Conservation (phyloP, 805 yeast species). For the Candida fluviatilis region DNA sequence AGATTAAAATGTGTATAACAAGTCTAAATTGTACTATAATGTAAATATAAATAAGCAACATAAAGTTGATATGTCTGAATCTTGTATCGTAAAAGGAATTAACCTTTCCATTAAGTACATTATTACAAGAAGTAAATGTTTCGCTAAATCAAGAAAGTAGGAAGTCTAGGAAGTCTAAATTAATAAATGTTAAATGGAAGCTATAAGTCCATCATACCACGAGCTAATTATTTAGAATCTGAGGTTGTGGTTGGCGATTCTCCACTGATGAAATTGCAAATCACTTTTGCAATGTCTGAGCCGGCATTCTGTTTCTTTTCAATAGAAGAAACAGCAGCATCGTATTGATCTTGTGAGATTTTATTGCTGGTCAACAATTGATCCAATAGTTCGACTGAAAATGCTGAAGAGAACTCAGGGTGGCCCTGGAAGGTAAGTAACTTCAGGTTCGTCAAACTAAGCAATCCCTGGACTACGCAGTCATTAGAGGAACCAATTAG, state of each 20-base stretch:
- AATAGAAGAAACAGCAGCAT: conserved; percentile 26
- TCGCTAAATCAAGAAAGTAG: no score
- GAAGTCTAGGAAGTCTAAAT: no score
- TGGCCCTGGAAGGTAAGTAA: conserved; percentile 82
- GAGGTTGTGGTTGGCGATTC: no score
- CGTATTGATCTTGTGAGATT: conserved; percentile 22
- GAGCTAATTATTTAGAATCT: no score
- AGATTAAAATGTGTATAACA: background rate
- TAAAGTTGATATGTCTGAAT: no score
- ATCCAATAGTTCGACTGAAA: conserved; percentile 22
- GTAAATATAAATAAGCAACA: background rate
- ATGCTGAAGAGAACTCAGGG: conserved; percentile 63
- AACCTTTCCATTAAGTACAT: no score
- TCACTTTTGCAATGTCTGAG: conserved; percentile 28
- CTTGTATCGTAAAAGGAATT: no score
- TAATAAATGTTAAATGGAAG: no score
- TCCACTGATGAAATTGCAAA: conserved; percentile 25
- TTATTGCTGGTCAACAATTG: conserved; percentile 11
- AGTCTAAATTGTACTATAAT: background rate
- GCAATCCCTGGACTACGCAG: conserved; percentile 67
- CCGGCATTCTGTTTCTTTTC: conserved; percentile 39
- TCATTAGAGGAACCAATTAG: conserved; percentile 50
- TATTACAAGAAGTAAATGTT: no score
- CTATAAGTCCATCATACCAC: no score
- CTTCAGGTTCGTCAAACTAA: conserved; percentile 37